Base-by-base conservation (phyloP, 2,329 filamentous ascomycete species). In the Pestalotiopsis sp. region DNA sequence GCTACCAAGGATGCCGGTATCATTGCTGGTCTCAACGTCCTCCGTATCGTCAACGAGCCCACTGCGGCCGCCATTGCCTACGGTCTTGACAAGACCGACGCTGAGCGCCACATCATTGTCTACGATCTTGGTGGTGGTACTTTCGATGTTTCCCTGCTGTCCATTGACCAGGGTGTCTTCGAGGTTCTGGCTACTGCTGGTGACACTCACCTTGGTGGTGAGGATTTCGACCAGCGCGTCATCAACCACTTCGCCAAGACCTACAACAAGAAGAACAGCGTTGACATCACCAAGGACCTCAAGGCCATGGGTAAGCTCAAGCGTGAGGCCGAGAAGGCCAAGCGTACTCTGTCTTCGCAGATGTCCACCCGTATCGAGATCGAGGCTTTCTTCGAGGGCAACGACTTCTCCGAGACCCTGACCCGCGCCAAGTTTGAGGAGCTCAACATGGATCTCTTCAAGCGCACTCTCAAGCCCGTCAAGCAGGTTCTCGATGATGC, bases 281-380 rank as follows among this genome's bases (percentile, higher is more conserved):
- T 97, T 75, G 94, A 99, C 77, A 90, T 98, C 80, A 93, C 91
- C 85, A 97, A 97, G 88, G 94, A 98, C 80, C 85, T 92, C 74
- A 98, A 98, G 93, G 92, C 95, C 75, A 98, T 98, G 95, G 94
- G 95, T 86, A 99, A 98, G 88, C 90, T 99, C 77, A 98, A 98
- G 93, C 95, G 96, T 78, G 96, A 98, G 85, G 95, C 96, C 76
- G 96, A 99, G 85, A 98, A 98, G 91, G 96, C 96, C 85, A 99
- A 99, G 93, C 93, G 96, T 80, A 97, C 95, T 76, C 91, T 99
- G 68, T 97, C 93, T 79, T 96, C 93, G 74, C 94, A 97, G 86
- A 95, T 94, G 91, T 94, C 92, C 74, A 93, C 93, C 75, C 93
- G 93, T 76, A 94, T 97, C 76, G 96, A 98, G 86, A 98, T 99